Evolutionary conservation across 495 filamentous ascomycete genomes (phyloP).

Genomic region (Amphirosellinia nigrospora): DNA sequence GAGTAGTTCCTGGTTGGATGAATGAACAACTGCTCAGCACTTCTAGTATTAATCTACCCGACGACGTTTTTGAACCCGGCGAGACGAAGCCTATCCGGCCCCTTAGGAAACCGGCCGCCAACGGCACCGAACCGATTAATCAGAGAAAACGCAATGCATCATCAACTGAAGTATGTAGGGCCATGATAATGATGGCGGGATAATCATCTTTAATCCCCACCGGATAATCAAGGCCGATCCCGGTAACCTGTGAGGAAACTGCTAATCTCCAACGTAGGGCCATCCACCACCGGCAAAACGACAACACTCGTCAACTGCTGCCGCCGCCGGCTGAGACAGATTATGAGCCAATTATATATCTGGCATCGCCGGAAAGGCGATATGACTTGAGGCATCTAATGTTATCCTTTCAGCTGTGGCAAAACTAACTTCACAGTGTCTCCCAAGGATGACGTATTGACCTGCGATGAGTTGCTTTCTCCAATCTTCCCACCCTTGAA

Average conservation of each 20-base stretch:
- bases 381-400: constrained; percentile 12
- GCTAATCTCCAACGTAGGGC: constrained; percentile 37
- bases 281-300: constrained; percentile 37
- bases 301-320: constrained; percentile 43
- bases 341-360: neutral
- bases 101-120: constrained; percentile 52
- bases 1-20: constrained; percentile 38
- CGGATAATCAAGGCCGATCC: constrained; percentile 37
- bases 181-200: constrained; percentile 29
- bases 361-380: neutral
- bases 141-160: constrained; percentile 44
- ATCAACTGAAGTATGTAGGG: constrained; percentile 44
- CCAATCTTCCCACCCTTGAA: neutral
- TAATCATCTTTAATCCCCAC: constrained; percentile 33
- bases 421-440: constrained; percentile 33
- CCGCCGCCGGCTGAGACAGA: constrained; percentile 42
- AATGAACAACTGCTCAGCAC: constrained; percentile 33
- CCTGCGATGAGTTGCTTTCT: neutral
- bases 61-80: constrained; percentile 84
- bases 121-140: constrained; percentile 23
- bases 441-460: constrained; percentile 28
- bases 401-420: constrained; percentile 12
- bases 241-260: constrained; percentile 34
- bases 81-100: constrained; percentile 72
- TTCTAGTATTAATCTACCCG: constrained; percentile 79